Base-by-base conservation (phyloP, 2,329 filamentous ascomycete species). In the Alternaria arborescens region DNA sequence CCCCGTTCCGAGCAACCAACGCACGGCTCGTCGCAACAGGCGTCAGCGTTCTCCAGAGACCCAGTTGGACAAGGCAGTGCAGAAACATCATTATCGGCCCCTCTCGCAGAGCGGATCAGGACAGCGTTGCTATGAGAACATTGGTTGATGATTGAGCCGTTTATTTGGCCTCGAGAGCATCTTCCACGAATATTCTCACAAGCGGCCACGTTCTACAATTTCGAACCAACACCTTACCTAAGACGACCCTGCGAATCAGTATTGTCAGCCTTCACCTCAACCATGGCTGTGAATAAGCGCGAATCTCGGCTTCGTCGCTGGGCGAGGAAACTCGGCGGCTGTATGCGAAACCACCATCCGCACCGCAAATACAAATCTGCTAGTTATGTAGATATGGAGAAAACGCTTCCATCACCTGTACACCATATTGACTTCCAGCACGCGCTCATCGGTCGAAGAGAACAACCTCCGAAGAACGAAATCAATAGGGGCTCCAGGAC, bases 301-400 rank as follows among this genome's bases (percentile, higher is more conserved):
- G 42, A 53, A 46, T 53, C 54, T 11, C 46, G 48, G 12, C 43
- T 61, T 42, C 42, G 34, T 8, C 47, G 38, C 32, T 61, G 58
- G 58, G 48, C 58, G 12, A 58, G 42, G 42, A 61, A 47, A 42
- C 46, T 61, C 10, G 48, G 54, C 18, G 34, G 58, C 12, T 61
- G 48, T 53, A 20, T 61, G 10, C 51, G 28, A 28, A 58, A 50
- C 11, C 47, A 48, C 3, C 48, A 58, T 12, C 58, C 54, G 12
- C 54, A 57, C 10, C 58, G 48, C 22, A 58, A 28, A 42, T 52
- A 43, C 42, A 58, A 44, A 20, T 41, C 48, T 12, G n/a, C 32
- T 50, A 48, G 42, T 12, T 58, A 53, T 18, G 4, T 53, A 8
- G 58, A 61, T 14, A 50, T 52, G 4, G 46, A 46, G 3, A 46